Evolutionary conservation across 192 early-diverging fungal genomes (phyloP).

Genomic region (Cetraspora pellucida): DNA sequence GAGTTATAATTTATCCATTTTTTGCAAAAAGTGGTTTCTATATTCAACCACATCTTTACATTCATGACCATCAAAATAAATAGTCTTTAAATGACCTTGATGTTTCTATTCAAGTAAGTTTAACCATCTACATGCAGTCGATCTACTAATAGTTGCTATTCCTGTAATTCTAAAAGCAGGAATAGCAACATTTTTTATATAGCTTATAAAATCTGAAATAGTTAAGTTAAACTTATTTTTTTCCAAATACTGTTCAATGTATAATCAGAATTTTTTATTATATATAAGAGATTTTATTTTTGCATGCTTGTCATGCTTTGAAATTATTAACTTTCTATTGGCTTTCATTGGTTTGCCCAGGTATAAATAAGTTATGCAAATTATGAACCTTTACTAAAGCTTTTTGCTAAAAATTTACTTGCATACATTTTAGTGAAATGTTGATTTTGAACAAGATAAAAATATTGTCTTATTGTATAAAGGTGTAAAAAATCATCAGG

Average conservation of each 20-base stretch:
- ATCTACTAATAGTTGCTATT: not conserved
- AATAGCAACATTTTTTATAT: not conserved
- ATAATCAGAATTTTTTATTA: not conserved
- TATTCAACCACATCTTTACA: too few species aligned
- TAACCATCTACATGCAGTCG: too few species aligned
- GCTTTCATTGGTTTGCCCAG: conserved; percentile 2
- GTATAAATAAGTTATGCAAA: conserved; percentile 3
- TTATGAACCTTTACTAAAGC: not conserved
- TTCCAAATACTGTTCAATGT: not conserved
- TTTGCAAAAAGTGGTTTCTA: not conserved
- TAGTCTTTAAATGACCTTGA: too few species aligned
- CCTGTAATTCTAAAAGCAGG: conserved; percentile 5
- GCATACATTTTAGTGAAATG: not conserved
- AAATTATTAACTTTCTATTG: not conserved
- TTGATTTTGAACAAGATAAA: conserved; percentile 6
- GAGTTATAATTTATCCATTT: not conserved
- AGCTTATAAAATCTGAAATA: not conserved
- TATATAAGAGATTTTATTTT: conserved; percentile 3
- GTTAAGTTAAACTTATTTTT: not conserved
- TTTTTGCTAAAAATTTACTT: not conserved
- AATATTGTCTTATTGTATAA: conserved; percentile 3
- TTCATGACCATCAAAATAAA: too few species aligned
- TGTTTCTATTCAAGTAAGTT: too few species aligned
- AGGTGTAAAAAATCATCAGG: too few species aligned
- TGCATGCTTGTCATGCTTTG: not conserved